Base-by-base conservation (phyloP, 2,329 filamentous ascomycete genomes). In the Cladobotryum protrusum region DNA sequence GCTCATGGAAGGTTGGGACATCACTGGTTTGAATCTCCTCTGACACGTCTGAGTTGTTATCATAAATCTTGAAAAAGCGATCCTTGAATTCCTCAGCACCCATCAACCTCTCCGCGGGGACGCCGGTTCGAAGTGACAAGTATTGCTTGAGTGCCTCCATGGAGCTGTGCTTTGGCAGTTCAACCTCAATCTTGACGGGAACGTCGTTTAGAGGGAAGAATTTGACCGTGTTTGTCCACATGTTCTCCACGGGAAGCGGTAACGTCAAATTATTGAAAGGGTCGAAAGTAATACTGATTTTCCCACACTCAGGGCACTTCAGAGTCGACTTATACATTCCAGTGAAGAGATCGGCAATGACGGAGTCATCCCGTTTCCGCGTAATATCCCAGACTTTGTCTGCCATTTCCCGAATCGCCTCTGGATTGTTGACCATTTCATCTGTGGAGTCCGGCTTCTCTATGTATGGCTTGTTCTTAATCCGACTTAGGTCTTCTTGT, bases 281-380 rank as follows among this genome's bases (percentile, higher is more conserved):
- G 65, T 99, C 93, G 63, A 99, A 99, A 0, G 93, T 97, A 60
- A 99, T 96, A 78, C 91, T 96, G 68, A 97, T 87, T 71, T 97
- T 99, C 59, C 86, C 79, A 66, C 93, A 99, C 7, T 79, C 80
- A 0, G 93, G 93, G 63, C 93, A 99, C 55, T 93, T 86, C 55
- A 99, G 79, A 0, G 92, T 97, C 41, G 95, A 97, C 72, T 97
- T 96, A 78, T 97, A 99, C 78, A 97, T 89, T 55, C 93, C 93
- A 18, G 89, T 95, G 67, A 99, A 99, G 11, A 99, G 77, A 64
- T 99, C 93, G 50, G 89, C 92, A 57, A 96, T 88, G 37, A 97
- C 86, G 0, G 93, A 97, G 63, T 97, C 90, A 58, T 99, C 96
- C 47, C 93, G 85, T 55, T 86, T 85, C 63, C 89, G 88, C 57